phyloP scores from a whole-genome alignment of 2,329 filamentous ascomycete genomes.

The Neonectria faginata region DNA sequence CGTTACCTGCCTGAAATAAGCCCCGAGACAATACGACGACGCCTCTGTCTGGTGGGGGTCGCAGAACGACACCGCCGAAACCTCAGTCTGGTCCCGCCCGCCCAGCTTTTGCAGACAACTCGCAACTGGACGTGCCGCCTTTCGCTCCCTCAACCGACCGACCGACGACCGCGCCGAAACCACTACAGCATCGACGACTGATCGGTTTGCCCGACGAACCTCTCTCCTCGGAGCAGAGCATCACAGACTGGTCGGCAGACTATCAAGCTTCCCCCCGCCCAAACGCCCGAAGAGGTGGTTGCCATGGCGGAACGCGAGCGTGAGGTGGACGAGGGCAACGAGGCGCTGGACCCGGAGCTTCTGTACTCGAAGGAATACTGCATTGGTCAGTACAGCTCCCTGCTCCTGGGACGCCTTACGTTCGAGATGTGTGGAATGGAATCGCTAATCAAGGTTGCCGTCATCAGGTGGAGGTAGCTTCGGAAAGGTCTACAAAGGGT shows the following conservation, averaged over 20 bases:
- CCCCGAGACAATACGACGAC: constrained; percentile 1
- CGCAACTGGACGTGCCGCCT: background rate
- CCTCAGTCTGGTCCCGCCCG: background rate
- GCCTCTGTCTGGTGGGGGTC: constrained; percentile 2
- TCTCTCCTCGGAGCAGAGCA: background rate
- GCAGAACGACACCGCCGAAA: constrained; percentile 8
- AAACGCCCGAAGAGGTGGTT: constrained; percentile 5
- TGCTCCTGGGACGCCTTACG: constrained; percentile 14
- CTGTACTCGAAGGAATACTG: constrained; percentile 94
- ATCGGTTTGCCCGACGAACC: background rate
- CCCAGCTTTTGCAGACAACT: constrained; percentile 2
- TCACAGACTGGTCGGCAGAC: constrained; percentile 2
- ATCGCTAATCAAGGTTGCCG: constrained; percentile 39
- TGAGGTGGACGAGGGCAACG: constrained; percentile 61
- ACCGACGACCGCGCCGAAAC: background rate
- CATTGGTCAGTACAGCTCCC: constrained; percentile 70
- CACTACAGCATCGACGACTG: background rate
- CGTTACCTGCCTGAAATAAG: background rate
- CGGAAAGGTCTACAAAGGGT: constrained; percentile 99
- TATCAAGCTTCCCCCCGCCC: background rate
- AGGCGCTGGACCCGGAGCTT: constrained; percentile 81
- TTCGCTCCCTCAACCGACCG: background rate
- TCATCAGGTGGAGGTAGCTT: constrained; percentile 90
- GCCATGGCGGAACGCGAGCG: constrained; percentile 63
- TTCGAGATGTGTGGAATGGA: background rate